These are phyloP conservation scores for Notholithocarpus densiflorus DNA, from an alignment of 306 rosid species.

Conservation along the genomic window DNA sequence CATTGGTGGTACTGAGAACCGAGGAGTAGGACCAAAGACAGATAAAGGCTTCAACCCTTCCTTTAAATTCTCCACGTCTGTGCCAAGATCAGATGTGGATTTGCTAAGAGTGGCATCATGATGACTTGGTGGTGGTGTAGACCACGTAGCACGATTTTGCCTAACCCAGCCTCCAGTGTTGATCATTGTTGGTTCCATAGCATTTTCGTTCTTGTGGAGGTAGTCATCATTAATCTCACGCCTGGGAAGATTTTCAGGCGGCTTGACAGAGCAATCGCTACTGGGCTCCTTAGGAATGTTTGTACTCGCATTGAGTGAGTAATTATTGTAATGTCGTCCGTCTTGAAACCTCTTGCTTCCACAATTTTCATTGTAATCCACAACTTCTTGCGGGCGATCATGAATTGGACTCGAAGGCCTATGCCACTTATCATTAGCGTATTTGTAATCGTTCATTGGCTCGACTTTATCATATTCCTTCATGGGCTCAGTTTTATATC, in stretches of 20 bases:
- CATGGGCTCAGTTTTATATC: too few relatives aligned
- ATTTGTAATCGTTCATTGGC: neutral
- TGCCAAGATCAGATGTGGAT: constrained; percentile 41
- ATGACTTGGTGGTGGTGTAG: constrained; percentile 2
- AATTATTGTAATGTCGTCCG: too few relatives aligned
- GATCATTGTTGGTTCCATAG: too few relatives aligned
- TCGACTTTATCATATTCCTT: too few relatives aligned
- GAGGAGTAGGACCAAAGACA: neutral
- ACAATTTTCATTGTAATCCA: constrained; percentile 1
- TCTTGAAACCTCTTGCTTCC: too few relatives aligned
- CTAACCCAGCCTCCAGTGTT: too few relatives aligned
- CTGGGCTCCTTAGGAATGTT: too few relatives aligned
- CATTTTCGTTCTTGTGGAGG: too few relatives aligned
- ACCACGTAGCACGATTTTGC: neutral
- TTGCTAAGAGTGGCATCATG: constrained; percentile 30
- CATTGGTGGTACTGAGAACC: neutral
- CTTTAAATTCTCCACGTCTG: constrained; percentile 21
- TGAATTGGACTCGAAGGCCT: constrained; percentile 8
- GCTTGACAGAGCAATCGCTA: too few relatives aligned
- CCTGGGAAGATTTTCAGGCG: too few relatives aligned
- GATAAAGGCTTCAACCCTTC: constrained; percentile 22
- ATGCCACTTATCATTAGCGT: neutral
- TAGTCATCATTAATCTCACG: neutral
- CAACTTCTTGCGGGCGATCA: neutral
- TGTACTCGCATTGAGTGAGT: too few relatives aligned